Evolutionary conservation across 306 rosid genomes (phyloP).

Genomic region (Gleditsia sinensis): DNA sequence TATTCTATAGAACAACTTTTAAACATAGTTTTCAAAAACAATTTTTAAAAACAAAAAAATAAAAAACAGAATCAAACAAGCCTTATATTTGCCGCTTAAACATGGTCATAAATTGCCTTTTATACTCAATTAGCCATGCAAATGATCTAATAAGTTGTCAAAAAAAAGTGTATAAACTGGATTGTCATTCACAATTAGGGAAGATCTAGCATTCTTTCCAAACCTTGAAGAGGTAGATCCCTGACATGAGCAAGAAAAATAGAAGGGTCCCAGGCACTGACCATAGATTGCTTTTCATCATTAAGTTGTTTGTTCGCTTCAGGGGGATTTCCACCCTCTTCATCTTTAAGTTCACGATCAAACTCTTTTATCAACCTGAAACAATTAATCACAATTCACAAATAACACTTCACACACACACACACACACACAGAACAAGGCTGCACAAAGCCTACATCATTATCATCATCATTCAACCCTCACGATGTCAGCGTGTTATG

Average conservation of each 20-base stretch:
- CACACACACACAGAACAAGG: too few relatives aligned
- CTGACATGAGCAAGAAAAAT: neutral
- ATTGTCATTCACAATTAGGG: neutral
- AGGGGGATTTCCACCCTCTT: conserved; percentile 69
- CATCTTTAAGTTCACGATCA: conserved; percentile 77
- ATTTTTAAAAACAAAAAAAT: too few relatives aligned
- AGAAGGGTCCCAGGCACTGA: conserved; percentile 36
- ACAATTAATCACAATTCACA: neutral
- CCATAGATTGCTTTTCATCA: conserved; percentile 82
- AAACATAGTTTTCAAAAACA: too few relatives aligned
- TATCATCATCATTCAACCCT: too few relatives aligned
- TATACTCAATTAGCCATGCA: neutral
- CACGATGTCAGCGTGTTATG: too few relatives aligned
- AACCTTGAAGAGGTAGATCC: neutral
- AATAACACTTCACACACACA: neutral
- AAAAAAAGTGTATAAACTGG: neutral
- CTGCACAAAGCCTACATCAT: too few relatives aligned
- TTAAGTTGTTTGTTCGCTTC: conserved; percentile 76
- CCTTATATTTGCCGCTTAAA: too few relatives aligned
- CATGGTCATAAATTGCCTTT: neutral
- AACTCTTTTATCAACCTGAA: conserved; percentile 72
- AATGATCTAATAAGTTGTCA: neutral
- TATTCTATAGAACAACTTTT: too few relatives aligned
- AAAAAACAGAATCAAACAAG: too few relatives aligned
- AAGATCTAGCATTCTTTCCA: neutral